Evolutionary conservation across 352 stramenopile genomes (phyloP).

Genomic region (Globisporangium ultimum): DNA sequence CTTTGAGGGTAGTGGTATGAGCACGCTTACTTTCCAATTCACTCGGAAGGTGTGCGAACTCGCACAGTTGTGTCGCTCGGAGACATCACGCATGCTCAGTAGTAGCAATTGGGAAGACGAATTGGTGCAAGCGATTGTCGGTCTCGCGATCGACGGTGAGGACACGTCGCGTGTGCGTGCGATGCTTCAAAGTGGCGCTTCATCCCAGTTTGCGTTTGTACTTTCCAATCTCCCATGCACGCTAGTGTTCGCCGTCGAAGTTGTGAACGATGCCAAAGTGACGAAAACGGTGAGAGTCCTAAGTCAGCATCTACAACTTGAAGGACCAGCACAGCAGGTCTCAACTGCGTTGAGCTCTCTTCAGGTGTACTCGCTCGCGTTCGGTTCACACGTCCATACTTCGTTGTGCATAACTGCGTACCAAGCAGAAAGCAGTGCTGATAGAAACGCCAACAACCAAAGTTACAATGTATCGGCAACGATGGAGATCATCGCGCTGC

Average conservation of each 20-base stretch:
- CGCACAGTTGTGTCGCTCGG: not conserved
- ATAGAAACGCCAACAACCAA: no score
- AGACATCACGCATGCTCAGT: not conserved
- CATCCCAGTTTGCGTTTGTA: not conserved
- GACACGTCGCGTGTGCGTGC: slow-evolving; percentile 8
- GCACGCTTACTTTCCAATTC: slow-evolving; percentile 1
- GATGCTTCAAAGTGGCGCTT: slow-evolving; percentile 9
- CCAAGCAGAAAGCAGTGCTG: not conserved
- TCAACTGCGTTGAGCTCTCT: not conserved
- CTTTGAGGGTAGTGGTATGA: not conserved
- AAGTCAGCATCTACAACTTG: slow-evolving; percentile 2
- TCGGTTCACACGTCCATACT: slow-evolving; percentile 4
- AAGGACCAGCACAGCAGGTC: not conserved
- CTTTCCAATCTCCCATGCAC: slow-evolving; percentile 12
- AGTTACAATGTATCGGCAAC: not conserved
- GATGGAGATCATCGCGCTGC: slow-evolving; percentile 8
- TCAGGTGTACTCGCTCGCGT: slow-evolving; percentile 12
- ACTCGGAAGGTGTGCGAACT: slow-evolving; percentile 7
- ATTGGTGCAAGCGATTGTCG: slow-evolving; percentile 8
- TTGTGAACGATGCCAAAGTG: not conserved
- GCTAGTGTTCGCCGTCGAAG: slow-evolving; percentile 1
- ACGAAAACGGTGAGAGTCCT: slow-evolving; percentile 1
- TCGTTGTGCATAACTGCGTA: not conserved
- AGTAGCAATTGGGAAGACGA: slow-evolving; percentile 15
- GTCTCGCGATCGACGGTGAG: slow-evolving; percentile 14